Evolutionary conservation across 108 stramenopile genomes (phyloP).

Genomic region (Fragilaria crotonensis): DNA sequence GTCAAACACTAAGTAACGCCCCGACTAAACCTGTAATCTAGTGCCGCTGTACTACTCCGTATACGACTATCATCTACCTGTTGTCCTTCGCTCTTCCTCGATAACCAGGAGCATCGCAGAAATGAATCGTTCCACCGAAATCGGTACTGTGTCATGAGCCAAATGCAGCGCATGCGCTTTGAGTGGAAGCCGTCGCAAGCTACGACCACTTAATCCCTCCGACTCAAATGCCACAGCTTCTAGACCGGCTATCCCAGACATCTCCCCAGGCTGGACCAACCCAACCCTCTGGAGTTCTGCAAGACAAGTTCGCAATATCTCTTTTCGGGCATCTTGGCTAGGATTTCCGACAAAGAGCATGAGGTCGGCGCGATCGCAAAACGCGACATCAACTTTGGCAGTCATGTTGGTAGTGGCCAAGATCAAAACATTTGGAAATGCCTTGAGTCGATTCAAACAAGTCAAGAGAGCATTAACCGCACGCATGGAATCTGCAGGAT

Average conservation of each 20-base stretch:
- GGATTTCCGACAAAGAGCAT: slow-evolving; percentile 60
- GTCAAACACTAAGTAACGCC: neutral
- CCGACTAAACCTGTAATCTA: no score
- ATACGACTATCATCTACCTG: neutral
- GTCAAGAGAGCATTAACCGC: slow-evolving; percentile 75
- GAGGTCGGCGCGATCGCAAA: slow-evolving; percentile 79
- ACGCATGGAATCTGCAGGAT: slow-evolving; percentile 64
- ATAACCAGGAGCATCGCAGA: slow-evolving; percentile 15
- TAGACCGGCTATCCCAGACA: neutral
- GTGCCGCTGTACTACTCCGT: neutral
- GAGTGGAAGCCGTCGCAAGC: slow-evolving; percentile 39
- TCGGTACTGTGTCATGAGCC: neutral
- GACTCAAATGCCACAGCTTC: neutral
- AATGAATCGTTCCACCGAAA: slow-evolving; percentile 15
- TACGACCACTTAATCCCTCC: slow-evolving; percentile 46
- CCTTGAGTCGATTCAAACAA: slow-evolving; percentile 58
- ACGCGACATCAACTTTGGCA: slow-evolving; percentile 65
- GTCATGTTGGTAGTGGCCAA: slow-evolving; percentile 79
- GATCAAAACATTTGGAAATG: slow-evolving; percentile 68
- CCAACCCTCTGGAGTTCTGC: slow-evolving; percentile 58
- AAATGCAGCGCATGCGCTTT: slow-evolving; percentile 31
- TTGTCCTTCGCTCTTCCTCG: slow-evolving; percentile 4
- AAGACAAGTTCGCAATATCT: slow-evolving; percentile 56
- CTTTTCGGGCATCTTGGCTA: slow-evolving; percentile 40
- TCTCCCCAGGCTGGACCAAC: slow-evolving; percentile 20